Percentiles rank a stretch among this genome's conserved stretches.
These are phyloP conservation scores for Neurospora sp. DNA, from an alignment of 495 filamentous ascomycete species.

Conservation along the genomic window DNA sequence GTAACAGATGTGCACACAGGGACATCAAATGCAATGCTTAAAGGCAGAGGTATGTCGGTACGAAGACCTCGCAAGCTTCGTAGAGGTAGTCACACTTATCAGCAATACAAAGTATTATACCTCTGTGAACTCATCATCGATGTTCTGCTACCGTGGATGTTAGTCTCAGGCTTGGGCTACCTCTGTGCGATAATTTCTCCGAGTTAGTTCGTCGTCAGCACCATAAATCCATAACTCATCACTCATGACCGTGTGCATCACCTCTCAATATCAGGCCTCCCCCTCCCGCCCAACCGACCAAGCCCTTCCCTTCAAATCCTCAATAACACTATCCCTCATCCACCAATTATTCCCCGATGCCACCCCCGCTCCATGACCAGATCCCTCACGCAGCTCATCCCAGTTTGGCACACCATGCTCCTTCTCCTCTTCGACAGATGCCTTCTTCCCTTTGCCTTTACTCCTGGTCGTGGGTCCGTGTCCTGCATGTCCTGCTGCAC, in stretches of 20 bases:
- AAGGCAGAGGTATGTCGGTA: background rate
- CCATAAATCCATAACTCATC: background rate
- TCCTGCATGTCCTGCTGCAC: background rate
- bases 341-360: constrained; percentile 30
- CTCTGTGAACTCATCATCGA: background rate
- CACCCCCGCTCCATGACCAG: background rate
- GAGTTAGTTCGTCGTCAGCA: background rate
- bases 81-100: background rate
- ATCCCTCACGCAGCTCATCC: background rate
- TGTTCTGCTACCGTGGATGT: background rate
- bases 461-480: constrained; percentile 9
- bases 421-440: constrained; percentile 11
- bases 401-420: constrained; percentile 1
- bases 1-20: no score
- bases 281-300: constrained; percentile 37
- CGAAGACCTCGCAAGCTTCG: background rate
- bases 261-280: background rate
- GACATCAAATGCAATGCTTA: background rate
- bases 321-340: constrained; percentile 43
- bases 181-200: background rate
- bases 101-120: background rate
- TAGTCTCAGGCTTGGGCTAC: background rate
- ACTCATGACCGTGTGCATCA: background rate
- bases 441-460: constrained; percentile 23
- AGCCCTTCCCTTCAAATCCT: constrained; percentile 44